Conservation (phyloP, 805 yeast genomes). For the Saturnispora sanitii region DNA sequence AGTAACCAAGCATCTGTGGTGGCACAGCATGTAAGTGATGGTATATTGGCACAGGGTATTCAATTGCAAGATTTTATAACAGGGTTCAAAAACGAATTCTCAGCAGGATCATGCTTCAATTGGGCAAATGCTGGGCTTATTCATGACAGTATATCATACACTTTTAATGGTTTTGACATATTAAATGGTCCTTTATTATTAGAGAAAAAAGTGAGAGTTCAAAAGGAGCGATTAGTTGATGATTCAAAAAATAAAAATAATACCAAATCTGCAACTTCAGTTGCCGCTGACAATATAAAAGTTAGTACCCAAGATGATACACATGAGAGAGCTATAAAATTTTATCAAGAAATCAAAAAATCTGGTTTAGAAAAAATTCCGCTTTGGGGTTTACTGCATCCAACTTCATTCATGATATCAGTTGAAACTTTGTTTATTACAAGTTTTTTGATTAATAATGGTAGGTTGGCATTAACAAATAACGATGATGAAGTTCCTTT, state of each 20-base stretch:
- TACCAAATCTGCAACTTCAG: constrained; percentile 44
- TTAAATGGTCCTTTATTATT: constrained; percentile 62
- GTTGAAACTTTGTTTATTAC: constrained; percentile 79
- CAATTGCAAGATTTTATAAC: constrained; percentile 37
- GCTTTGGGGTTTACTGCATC: constrained; percentile 61
- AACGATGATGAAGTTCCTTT: constrained; percentile 34
- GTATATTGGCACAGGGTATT: constrained; percentile 42
- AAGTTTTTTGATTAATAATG: constrained; percentile 72
- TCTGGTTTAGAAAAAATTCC: constrained; percentile 34
- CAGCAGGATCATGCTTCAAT: constrained; percentile 30
- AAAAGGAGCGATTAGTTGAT: constrained; percentile 31
- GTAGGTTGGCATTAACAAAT: constrained; percentile 45
- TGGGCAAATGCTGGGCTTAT: constrained; percentile 54
- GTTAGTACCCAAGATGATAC: constrained; percentile 46
- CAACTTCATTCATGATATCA: constrained; percentile 63
- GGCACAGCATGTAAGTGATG: constrained; percentile 50
- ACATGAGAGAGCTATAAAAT: constrained; percentile 49
- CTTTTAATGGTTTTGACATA: constrained; percentile 47
- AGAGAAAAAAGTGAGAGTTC: constrained; percentile 38
- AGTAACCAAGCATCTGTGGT: constrained; percentile 57
- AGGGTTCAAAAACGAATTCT: constrained; percentile 29
- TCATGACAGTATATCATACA: constrained; percentile 35
- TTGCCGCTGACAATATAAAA: constrained; percentile 41
- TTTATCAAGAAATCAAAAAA: constrained; percentile 28
- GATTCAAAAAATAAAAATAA: constrained; percentile 28